Evolutionary conservation across 352 stramenopile species (phyloP).

Genomic region (Pythium folliculosum): DNA sequence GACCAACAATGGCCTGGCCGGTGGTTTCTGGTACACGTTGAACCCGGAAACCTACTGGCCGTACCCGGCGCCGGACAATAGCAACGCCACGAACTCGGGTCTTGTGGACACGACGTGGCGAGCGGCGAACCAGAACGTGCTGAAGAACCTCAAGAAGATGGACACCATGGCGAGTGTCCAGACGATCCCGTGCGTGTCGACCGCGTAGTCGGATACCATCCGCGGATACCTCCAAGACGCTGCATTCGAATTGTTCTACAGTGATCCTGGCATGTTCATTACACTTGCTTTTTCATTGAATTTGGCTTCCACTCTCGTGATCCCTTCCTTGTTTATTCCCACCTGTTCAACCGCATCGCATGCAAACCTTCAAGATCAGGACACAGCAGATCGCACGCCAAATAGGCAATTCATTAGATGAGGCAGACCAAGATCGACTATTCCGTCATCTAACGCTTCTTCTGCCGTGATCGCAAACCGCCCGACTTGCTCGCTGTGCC

Average conservation of each 20-base stretch:
- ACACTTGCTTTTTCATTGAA: slow-evolving; percentile 24
- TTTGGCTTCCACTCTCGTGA: background rate
- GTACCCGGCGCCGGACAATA: slow-evolving; percentile 69
- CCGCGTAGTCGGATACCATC: background rate
- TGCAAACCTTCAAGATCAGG: background rate
- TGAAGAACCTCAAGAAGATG: slow-evolving; percentile 62
- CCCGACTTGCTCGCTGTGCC: slow-evolving; percentile 22
- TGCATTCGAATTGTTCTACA: background rate
- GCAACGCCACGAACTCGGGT: slow-evolving; percentile 52
- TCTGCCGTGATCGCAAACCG: slow-evolving; percentile 38
- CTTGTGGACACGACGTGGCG: slow-evolving; percentile 79
- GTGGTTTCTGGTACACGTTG: slow-evolving; percentile 80
- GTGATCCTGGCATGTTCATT: slow-evolving; percentile 8
- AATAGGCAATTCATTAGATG: slow-evolving; percentile 8
- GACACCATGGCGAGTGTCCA: slow-evolving; percentile 66
- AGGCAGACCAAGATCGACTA: background rate
- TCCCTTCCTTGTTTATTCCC: background rate
- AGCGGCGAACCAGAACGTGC: slow-evolving; percentile 65
- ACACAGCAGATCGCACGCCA: background rate
- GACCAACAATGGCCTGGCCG: slow-evolving; percentile 53
- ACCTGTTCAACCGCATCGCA: background rate
- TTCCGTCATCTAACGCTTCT: slow-evolving; percentile 40
- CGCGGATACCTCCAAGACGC: background rate
- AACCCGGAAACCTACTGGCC: slow-evolving; percentile 81
- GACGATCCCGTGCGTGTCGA: slow-evolving; percentile 59